A percentile compares a stretch with the other conserved stretches of the same genome.
Conservation (phyloP, 2,329 filamentous ascomycete genomes). For the Verticillium nubilum region DNA sequence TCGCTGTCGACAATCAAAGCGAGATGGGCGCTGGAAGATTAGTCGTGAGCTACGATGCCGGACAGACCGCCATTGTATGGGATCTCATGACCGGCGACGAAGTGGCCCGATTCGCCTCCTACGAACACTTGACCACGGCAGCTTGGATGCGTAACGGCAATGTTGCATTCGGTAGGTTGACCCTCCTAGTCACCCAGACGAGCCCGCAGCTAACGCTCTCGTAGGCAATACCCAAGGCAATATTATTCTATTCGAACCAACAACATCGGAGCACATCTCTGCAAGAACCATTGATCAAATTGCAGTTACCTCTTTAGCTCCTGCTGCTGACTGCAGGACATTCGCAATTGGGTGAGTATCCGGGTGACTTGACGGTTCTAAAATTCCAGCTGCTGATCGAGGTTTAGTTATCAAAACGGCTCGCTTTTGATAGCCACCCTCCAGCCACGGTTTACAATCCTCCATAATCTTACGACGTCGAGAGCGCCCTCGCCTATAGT, state of each 20-base stretch:
- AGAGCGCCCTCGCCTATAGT: constrained; percentile 82
- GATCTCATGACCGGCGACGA: constrained; percentile 89
- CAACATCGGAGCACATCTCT: constrained; percentile 87
- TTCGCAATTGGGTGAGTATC: constrained; percentile 83
- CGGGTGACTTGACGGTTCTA: neutral
- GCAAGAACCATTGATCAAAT: constrained; percentile 86
- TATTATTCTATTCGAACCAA: constrained; percentile 89
- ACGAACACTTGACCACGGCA: constrained; percentile 78
- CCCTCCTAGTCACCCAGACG: neutral
- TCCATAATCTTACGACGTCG: constrained; percentile 85
- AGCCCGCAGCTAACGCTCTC: constrained; percentile 14
- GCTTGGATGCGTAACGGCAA: constrained; percentile 97
- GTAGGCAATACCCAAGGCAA: constrained; percentile 87
- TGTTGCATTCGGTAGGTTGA: constrained; percentile 79
- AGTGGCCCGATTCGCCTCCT: constrained; percentile 86
- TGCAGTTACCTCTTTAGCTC: constrained; percentile 88
- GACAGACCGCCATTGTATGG: constrained; percentile 93
- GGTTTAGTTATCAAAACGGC: constrained; percentile 80
- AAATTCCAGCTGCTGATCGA: constrained; percentile 7
- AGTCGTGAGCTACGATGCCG: constrained; percentile 88
- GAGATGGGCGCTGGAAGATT: constrained; percentile 78
- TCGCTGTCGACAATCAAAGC: constrained; percentile 87
- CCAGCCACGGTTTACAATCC: constrained; percentile 86
- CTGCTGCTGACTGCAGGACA: constrained; percentile 82
- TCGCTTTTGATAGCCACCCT: constrained; percentile 86